A percentile compares a stretch with the other conserved stretches of the same genome.
These are phyloP conservation scores for Mesembryanthemum crystallinum DNA, from an alignment of 148 eudicot genomes.

Conservation along the genomic window DNA sequence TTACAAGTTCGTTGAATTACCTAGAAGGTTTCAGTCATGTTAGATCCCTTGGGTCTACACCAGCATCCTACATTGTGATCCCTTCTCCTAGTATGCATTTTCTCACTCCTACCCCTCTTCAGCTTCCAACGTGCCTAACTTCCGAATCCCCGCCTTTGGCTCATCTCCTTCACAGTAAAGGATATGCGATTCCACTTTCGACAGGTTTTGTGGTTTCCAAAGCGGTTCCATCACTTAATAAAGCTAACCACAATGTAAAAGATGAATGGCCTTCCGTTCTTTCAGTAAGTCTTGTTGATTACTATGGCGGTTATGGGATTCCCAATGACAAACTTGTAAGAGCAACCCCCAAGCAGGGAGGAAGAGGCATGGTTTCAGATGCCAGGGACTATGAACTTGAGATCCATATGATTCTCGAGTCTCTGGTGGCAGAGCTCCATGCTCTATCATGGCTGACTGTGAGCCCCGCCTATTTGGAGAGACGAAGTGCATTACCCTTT, in stretches of 20 bases:
- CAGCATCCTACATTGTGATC: constrained; percentile 73
- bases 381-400: constrained; percentile 60
- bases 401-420: constrained; percentile 60
- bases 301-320: constrained; percentile 61
- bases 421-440: constrained; percentile 76
- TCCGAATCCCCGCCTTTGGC: constrained; percentile 93
- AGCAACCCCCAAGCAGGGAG: constrained; percentile 41
- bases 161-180: constrained; percentile 95
- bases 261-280: constrained; percentile 98
- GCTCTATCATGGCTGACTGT: constrained; percentile 96
- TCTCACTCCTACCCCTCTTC: constrained; percentile 70
- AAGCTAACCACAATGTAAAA: constrained; percentile 46
- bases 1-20: constrained; percentile 40
- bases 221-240: constrained; percentile 77
- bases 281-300: constrained; percentile 79
- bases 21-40: constrained; percentile 94
- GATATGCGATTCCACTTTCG: constrained; percentile 79
- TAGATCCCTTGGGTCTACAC: constrained; percentile 76
- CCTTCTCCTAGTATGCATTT: constrained; percentile 90
- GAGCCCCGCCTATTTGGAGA: constrained; percentile 87
- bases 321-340: constrained; percentile 45
- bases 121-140: constrained; percentile 92
- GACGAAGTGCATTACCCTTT: constrained; percentile 84
- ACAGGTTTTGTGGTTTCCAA: constrained; percentile 91
- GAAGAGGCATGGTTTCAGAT: constrained; percentile 40